A percentile compares a stretch with the other conserved stretches of the same genome.
phyloP scores from a whole-genome alignment of 352 stramenopile species.

The Globisporangium mamillatum region DNA sequence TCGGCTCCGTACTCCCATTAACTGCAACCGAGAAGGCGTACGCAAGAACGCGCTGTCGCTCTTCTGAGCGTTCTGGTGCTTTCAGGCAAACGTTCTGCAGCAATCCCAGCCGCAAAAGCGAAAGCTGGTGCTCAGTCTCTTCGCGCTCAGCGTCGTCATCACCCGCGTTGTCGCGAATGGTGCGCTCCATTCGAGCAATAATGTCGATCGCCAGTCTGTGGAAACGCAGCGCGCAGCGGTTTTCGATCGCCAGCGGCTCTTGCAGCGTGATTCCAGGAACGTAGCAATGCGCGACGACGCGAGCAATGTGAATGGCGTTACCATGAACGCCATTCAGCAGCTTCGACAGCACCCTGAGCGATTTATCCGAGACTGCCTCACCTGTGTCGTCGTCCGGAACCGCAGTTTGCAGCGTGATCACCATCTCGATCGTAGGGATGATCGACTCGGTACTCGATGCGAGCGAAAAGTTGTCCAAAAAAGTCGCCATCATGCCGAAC shows the following conservation, averaged over 20 bases:
- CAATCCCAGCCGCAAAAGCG: conserved; percentile 48
- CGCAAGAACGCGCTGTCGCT: conserved; percentile 60
- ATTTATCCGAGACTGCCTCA: conserved; percentile 32
- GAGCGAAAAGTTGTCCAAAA: conserved; percentile 60
- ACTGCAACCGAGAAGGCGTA: conserved; percentile 48
- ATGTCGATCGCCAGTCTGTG: conserved; percentile 64
- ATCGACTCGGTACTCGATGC: conserved; percentile 70
- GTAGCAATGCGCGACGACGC: conserved; percentile 70
- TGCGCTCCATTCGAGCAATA: conserved; percentile 36
- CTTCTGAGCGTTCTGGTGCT: conserved; percentile 66
- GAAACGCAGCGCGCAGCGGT: conserved; percentile 52
- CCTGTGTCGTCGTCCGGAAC: conserved; percentile 39
- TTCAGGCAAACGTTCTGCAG: conserved; percentile 79
- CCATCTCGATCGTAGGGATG: conserved; percentile 66
- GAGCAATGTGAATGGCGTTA: conserved; percentile 46
- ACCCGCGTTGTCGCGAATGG: conserved; percentile 11
- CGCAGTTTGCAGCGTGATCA: conserved; percentile 58
- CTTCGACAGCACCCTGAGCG: conserved; percentile 40
- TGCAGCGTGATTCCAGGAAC: conserved; percentile 68
- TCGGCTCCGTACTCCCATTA: conserved; percentile 18
- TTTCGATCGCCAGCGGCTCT: conserved; percentile 52
- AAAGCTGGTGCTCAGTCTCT: conserved; percentile 32
- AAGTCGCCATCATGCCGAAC: conserved; percentile 53
- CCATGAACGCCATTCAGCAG: conserved; percentile 56
- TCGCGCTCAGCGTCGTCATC: conserved; percentile 32